Conservation (phyloP, 2,329 filamentous ascomycete genomes). For the Podosphaera fusca region DNA sequence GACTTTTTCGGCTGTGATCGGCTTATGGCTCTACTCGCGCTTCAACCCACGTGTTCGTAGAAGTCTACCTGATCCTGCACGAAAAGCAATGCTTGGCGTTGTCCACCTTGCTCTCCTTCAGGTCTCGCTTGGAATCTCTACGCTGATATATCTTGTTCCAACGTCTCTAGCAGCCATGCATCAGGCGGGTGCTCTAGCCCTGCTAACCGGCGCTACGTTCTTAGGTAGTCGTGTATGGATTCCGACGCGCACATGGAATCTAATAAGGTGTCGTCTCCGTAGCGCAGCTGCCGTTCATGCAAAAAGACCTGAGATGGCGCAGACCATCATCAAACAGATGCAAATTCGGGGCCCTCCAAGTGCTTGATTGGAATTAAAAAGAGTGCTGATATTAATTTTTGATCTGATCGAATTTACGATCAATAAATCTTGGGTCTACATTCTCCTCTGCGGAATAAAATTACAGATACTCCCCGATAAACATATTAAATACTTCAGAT, state of each 20-base stretch:
- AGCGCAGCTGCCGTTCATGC: constrained; percentile 4
- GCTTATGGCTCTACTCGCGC: constrained; percentile 61
- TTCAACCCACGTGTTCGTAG: constrained; percentile 31
- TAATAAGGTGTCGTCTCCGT: constrained; percentile 24
- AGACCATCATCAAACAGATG: not conserved
- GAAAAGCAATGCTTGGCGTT: constrained; percentile 51
- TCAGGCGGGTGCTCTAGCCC: constrained; percentile 69
- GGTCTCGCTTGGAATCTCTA: constrained; percentile 68
- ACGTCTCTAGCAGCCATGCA: constrained; percentile 71
- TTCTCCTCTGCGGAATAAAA: too few species aligned
- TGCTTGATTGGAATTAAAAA: too few species aligned
- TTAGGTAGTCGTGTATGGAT: constrained; percentile 58
- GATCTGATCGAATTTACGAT: too few species aligned
- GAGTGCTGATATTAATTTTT: too few species aligned
- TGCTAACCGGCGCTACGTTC: constrained; percentile 63
- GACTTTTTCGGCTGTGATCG: constrained; percentile 61
- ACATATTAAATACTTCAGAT: too few species aligned
- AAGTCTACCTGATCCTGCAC: constrained; percentile 37
- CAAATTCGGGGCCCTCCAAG: too few species aligned
- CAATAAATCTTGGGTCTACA: too few species aligned
- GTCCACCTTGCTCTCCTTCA: constrained; percentile 67
- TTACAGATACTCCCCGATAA: too few species aligned
- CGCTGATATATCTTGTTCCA: constrained; percentile 83
- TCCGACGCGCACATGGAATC: constrained; percentile 37
- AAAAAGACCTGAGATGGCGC: not conserved